Percentiles rank a stretch among this genome's conserved stretches.
Evolutionary conservation across 2,329 filamentous ascomycete genomes (phyloP).

Genomic region (Westerdykella aurantiaca): DNA sequence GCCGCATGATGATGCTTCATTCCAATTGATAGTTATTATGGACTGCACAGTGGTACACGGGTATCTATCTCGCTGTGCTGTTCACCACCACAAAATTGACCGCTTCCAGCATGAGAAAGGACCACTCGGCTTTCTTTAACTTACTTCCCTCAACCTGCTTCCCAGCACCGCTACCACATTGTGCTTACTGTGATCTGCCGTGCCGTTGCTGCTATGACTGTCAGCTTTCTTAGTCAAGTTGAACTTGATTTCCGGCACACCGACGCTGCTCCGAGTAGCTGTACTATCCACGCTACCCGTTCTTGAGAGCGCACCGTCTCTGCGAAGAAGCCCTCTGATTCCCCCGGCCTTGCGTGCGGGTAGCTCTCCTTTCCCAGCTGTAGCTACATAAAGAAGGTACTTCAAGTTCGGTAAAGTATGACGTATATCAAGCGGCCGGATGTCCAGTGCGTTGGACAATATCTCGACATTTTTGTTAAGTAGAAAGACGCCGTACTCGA

Average conservation of each 20-base stretch:
- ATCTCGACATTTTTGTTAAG: slow-evolving; percentile 91
- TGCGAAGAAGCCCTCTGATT: slow-evolving; percentile 28
- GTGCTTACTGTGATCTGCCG: slow-evolving; percentile 18
- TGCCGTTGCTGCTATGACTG: too few species aligned
- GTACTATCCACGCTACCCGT: slow-evolving; percentile 33
- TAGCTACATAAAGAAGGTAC: slow-evolving; percentile 84
- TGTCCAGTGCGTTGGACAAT: slow-evolving; percentile 55
- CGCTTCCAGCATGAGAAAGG: too few species aligned
- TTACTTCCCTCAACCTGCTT: slow-evolving; percentile 25
- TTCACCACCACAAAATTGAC: too few species aligned
- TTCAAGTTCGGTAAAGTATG: slow-evolving; percentile 92
- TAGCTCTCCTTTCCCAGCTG: slow-evolving; percentile 64
- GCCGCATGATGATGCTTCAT: too few species aligned
- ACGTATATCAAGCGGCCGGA: slow-evolving; percentile 81
- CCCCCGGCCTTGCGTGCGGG: slow-evolving; percentile 40
- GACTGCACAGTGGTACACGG: too few species aligned
- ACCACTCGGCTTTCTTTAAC: slow-evolving; percentile 1
- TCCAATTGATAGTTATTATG: too few species aligned
- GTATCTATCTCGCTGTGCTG: too few species aligned
- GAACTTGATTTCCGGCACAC: slow-evolving; percentile 10
- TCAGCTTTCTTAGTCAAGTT: too few species aligned
- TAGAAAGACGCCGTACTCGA: slow-evolving; percentile 95
- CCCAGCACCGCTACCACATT: slow-evolving; percentile 14
- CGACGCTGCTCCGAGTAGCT: slow-evolving; percentile 22
- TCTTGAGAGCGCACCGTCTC: slow-evolving; percentile 20